Evolutionary conservation across 2,329 filamentous ascomycete species (phyloP), one percentile per base, ranked within the genome.

Genomic region (Ophiostoma ulmi): DNA sequence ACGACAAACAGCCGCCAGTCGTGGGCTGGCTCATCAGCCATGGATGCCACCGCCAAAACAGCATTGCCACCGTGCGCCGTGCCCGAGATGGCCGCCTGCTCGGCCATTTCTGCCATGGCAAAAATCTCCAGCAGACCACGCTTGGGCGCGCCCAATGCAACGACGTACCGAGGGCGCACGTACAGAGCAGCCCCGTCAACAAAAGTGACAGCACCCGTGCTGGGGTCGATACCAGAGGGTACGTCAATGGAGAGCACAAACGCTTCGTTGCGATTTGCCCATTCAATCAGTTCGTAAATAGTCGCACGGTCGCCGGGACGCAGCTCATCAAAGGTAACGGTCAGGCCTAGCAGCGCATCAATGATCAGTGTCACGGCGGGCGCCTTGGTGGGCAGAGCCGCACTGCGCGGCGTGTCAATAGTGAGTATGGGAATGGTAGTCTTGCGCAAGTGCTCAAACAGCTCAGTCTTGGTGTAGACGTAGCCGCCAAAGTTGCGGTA

Each of bases 211-310:
- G 86, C 86, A 76, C 93, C 93, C 55, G 88, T 90, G 0, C 89
- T 88, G 2, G 92, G 92, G 74, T 94, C 93, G 68, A 97, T 88
- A 5, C 95, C 95, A 0, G 92, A 94, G 0, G 95, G 95, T 6
- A 96, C 88, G 77, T 97, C 94, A n/a, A 99, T 87, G 0, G 93
- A 91, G 26, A 99, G 82, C 3, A 95, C 90, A 71, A 90, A 89
- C 0, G 93, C 89, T 74, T 93, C 91, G 77, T 90, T 92, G 74
- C 93, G 90, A 77, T 97, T 98, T 2, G 93, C 91, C 93, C 94
- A 98, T 73, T 93, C 91, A 76, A 97, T 95, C 77, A 97, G 87
- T 77, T 96, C 91, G 76, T 96, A 94, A 0, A 93, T 92, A 0
- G 90, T 91, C 3, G 90, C 89, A 78, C 96, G 92, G 74, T 97